phyloP scores from a whole-genome alignment of 108 stramenopile genomes.

The Skeletonema tropicum region DNA sequence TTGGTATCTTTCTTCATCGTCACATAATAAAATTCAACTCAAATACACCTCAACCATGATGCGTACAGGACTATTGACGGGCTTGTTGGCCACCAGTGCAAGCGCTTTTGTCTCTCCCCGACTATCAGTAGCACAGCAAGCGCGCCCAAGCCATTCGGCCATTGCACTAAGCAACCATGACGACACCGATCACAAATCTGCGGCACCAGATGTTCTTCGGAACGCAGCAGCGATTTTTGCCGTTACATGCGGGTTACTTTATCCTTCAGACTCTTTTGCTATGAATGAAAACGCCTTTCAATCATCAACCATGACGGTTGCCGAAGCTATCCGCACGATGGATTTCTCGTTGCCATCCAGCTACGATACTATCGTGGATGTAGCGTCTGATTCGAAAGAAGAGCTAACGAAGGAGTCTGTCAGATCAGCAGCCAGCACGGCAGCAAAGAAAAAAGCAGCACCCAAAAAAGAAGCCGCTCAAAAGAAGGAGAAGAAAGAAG shows the following conservation, averaged over 20 bases:
- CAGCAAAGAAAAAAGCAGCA: constrained; percentile 2
- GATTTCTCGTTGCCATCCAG: constrained; percentile 47
- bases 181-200: not conserved
- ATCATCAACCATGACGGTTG: constrained; percentile 41
- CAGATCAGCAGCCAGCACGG: not conserved
- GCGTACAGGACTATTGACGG: constrained; percentile 4
- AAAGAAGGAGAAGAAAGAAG: constrained; percentile 33
- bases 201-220: not conserved
- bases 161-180: not conserved
- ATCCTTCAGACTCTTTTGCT: not conserved
- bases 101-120: not conserved
- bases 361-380: constrained; percentile 49
- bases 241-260: not conserved
- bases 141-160: not conserved
- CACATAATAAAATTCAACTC: not conserved
- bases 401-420: constrained; percentile 23
- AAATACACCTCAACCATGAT: not conserved
- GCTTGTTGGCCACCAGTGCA: not conserved
- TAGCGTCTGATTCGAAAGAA: constrained; percentile 14
- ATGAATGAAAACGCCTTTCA: constrained; percentile 26
- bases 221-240: not conserved
- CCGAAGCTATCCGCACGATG: constrained; percentile 46
- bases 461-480: constrained; percentile 25
- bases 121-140: not conserved
- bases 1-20: not conserved